Evolutionary conservation across 306 rosid genomes (phyloP).

Genomic region (Vigna reflexopilosa): DNA sequence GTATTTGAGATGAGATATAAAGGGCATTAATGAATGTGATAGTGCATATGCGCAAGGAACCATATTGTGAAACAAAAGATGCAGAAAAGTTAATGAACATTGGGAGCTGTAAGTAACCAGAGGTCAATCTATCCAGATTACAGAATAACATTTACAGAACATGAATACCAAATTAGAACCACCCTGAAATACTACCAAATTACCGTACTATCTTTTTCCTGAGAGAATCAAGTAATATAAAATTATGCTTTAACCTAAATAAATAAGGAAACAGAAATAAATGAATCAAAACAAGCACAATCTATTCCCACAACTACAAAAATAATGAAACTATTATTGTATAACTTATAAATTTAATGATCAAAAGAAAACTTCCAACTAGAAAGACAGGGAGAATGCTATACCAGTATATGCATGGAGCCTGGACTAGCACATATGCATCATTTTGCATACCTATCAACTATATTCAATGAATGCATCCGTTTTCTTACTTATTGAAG

Average conservation of each 20-base stretch:
- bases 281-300: constrained; percentile 1
- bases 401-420: constrained; percentile 17
- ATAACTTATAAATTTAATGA: constrained; percentile 5
- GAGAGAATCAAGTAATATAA: not conserved
- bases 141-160: constrained; percentile 1
- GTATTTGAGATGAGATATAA: constrained; percentile 21
- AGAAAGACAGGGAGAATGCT: constrained; percentile 24
- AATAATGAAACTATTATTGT: constrained; percentile 16
- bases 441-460: not conserved
- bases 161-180: constrained; percentile 29
- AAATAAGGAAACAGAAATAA: constrained; percentile 21
- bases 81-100: constrained; percentile 25
- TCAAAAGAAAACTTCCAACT: constrained; percentile 13
- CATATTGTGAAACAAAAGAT: not conserved
- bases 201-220: not conserved
- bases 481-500: not conserved
- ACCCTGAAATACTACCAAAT: constrained; percentile 6
- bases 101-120: not conserved
- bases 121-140: constrained; percentile 8
- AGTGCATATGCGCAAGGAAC: not conserved
- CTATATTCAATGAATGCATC: not conserved
- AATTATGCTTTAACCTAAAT: constrained; percentile 9
- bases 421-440: not conserved
- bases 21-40: too few relatives aligned
- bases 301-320: not conserved